A percentile compares a stretch with the other conserved stretches of the same genome.
Evolutionary conservation across 306 rosid species (phyloP).

Genomic region (Begonia peltatifolia): DNA sequence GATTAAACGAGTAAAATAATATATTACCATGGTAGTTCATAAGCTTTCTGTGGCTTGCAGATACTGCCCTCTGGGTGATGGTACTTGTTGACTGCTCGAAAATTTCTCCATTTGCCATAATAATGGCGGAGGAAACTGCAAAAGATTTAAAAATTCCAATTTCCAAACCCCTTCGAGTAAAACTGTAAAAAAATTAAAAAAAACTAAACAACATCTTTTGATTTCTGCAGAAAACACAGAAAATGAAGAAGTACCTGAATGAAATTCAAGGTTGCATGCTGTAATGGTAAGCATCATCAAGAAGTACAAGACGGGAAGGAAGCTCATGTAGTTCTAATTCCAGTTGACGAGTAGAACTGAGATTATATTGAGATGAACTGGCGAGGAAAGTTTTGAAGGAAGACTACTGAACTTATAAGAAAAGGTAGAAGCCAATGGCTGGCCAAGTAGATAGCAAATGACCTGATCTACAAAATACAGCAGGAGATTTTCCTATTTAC

Average conservation of each 20-base stretch:
- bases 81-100: conserved; percentile 16
- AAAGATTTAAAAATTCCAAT: neutral
- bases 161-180: neutral
- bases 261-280: conserved; percentile 18
- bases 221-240: neutral
- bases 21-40: conserved; percentile 23
- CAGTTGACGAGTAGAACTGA: conserved; percentile 6
- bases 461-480: no score
- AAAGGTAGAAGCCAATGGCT: no score
- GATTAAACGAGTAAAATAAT: neutral
- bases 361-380: neutral
- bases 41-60: conserved; percentile 17
- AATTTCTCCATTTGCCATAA: conserved; percentile 14
- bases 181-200: neutral
- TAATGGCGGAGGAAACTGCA: conserved; percentile 10
- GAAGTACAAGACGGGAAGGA: conserved; percentile 21
- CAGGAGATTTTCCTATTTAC: no score
- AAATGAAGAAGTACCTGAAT: conserved; percentile 21
- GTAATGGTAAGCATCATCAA: conserved; percentile 8
- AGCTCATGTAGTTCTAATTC: conserved; percentile 15
- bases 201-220: neutral
- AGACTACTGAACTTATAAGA: no score
- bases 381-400: neutral
- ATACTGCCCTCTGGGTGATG: conserved; percentile 13
- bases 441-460: no score